These are phyloP conservation scores for Xylaria scruposa DNA, from an alignment of 495 filamentous ascomycete genomes.

Conservation along the genomic window DNA sequence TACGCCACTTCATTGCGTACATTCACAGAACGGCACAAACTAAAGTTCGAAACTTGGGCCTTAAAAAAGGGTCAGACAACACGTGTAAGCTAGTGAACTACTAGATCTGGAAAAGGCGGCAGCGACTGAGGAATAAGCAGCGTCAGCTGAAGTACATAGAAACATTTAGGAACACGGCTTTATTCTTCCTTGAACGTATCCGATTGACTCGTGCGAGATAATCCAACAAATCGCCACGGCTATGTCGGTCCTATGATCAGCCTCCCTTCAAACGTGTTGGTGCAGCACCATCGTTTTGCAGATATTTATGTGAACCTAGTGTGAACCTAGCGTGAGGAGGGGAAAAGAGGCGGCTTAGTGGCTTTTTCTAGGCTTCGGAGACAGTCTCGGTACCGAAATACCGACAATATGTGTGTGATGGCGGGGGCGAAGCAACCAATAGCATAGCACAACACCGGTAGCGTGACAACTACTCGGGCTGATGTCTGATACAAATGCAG, in stretches of 20 bases:
- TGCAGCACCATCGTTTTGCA: background rate
- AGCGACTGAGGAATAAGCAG: background rate
- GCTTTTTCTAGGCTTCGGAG: background rate
- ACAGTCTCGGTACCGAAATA: constrained; percentile 3
- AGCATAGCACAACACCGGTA: background rate
- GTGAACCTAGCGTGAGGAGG: background rate
- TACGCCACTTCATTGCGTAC: background rate
- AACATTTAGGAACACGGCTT: background rate
- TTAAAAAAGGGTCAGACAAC: background rate
- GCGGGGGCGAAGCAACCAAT: constrained; percentile 9
- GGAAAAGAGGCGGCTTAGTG: background rate
- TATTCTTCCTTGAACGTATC: background rate
- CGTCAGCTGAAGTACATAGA: no score
- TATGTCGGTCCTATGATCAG: constrained; percentile 2
- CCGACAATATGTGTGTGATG: background rate
- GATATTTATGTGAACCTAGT: background rate
- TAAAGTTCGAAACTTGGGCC: background rate
- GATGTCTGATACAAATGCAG: background rate
- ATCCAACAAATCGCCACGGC: background rate
- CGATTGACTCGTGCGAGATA: background rate
- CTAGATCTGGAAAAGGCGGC: background rate
- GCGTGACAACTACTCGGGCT: background rate
- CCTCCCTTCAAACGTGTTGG: background rate
- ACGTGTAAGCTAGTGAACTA: background rate
- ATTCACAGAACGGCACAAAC: background rate